Base-by-base conservation (phyloP, 768 basidiomycete genomes). In the Arthromyces matolae region DNA sequence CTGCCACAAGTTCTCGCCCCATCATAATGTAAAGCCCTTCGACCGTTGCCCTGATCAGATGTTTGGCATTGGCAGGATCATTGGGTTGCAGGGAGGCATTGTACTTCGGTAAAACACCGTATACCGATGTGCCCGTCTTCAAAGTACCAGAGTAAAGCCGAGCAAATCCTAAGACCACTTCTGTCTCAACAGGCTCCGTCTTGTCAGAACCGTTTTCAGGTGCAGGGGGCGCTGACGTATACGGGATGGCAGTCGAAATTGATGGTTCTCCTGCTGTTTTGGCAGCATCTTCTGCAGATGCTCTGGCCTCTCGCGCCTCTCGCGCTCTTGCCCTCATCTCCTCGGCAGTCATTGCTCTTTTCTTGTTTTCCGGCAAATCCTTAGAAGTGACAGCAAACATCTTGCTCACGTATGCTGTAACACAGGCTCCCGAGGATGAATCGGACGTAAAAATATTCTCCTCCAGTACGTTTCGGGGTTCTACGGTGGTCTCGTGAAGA, bases 11-110 rank as follows among this genome's bases (percentile, higher is more conserved):
- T 60, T 97, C 94, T 34, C 91, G 72, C 3, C 96, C 96, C 96
- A 99, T 98, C 92, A 99, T 97, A 40, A 88, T 79, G 65, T 97
- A 99, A 42, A 99, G 66, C 5, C 81, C 84, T 48, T 83, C 78
- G 12, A 94, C 80, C n/a, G 71, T 73, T 19, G 84, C 75, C 8
- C 71, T 67, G 19, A 77, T 61, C 34, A 93, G 56, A 59, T 87
- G 78, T 51, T 79, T 80, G 12, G 64, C 67, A 66, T 98, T 98
- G 25, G 66, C 61, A 6, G 84, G 79, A 58, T 93, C 83, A 9
- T 69, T 69, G 0, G 89, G 83, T 4, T 71, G 74, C 14, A 90
- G 68, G 2, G 77, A 49, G 16, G 73, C 60, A 54, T 84, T 78
- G 71, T 90, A 98, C 68, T 95, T 97, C 6, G 96, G 96, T 20